These are phyloP conservation scores for Citrus cavaleriei DNA, from an alignment of 345 rosid genomes.

Conservation along the genomic window DNA sequence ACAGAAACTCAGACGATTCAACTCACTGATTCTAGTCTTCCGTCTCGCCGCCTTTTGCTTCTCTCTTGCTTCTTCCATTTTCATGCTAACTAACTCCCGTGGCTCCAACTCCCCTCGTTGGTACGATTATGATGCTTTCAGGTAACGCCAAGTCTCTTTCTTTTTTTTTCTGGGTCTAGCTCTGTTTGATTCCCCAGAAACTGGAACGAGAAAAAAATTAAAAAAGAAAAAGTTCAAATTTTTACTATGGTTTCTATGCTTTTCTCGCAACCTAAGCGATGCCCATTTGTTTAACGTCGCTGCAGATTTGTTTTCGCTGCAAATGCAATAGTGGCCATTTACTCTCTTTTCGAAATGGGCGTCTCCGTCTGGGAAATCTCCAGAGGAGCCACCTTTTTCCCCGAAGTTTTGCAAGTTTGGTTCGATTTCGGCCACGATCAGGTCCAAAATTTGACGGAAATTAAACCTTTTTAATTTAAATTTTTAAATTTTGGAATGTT, in stretches of 20 bases:
- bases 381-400: slow-evolving; percentile 65
- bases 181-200: slow-evolving; percentile 12
- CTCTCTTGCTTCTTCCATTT: slow-evolving; percentile 77
- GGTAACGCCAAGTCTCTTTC: slow-evolving; percentile 29
- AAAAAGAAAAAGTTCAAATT: neutral
- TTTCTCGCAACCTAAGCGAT: neutral
- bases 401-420: slow-evolving; percentile 87
- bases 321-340: slow-evolving; percentile 78
- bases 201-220: neutral
- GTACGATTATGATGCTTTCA: slow-evolving; percentile 90
- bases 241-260: neutral
- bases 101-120: slow-evolving; percentile 61
- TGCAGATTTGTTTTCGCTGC: slow-evolving; percentile 73
- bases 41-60: slow-evolving; percentile 76
- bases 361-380: slow-evolving; percentile 87
- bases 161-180: neutral
- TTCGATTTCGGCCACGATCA: slow-evolving; percentile 99
- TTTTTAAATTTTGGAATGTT: neutral
- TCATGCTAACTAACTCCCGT: slow-evolving; percentile 76
- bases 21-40: slow-evolving; percentile 63
- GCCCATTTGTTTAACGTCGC: neutral
- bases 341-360: slow-evolving; percentile 77
- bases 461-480: neutral
- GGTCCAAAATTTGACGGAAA: slow-evolving; percentile 28
- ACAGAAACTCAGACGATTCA: slow-evolving; percentile 81